These are phyloP conservation scores for Suillus discolor DNA, from an alignment of 768 basidiomycete species.

Conservation along the genomic window DNA sequence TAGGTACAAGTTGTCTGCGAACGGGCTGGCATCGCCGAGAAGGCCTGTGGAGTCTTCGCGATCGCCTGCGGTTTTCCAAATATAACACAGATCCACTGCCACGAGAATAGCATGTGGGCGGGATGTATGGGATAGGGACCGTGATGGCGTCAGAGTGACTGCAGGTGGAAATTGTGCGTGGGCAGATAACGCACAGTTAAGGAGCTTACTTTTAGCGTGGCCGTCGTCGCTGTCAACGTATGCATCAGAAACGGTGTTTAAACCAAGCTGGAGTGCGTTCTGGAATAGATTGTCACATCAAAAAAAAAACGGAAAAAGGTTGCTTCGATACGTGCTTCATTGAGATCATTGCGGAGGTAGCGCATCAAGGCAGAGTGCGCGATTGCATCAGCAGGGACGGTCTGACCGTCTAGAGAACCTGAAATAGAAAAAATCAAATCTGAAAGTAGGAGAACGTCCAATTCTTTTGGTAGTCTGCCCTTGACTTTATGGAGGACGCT, in stretches of 20 bases:
- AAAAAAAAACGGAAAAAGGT: slow-evolving; percentile 11
- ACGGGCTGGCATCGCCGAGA: slow-evolving; percentile 45
- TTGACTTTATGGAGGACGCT: slow-evolving; percentile 33
- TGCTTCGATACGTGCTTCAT: slow-evolving; percentile 38
- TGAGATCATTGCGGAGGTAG: slow-evolving; percentile 54
- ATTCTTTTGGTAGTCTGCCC: slow-evolving; percentile 34
- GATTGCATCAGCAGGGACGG: slow-evolving; percentile 43
- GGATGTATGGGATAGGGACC: slow-evolving; percentile 32
- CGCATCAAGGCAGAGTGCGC: slow-evolving; percentile 49
- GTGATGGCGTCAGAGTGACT: slow-evolving; percentile 46
- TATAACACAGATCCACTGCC: slow-evolving; percentile 43
- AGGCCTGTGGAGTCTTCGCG: slow-evolving; percentile 35
- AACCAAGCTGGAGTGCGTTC: slow-evolving; percentile 62
- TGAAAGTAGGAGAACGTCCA: slow-evolving; percentile 54
- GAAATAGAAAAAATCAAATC: slow-evolving; percentile 55
- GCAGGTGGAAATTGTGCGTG: slow-evolving; percentile 7
- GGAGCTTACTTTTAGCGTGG: slow-evolving; percentile 41
- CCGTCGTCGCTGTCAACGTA: slow-evolving; percentile 49
- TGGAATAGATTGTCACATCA: slow-evolving; percentile 29
- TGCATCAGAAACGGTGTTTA: slow-evolving; percentile 58
- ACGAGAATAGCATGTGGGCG: slow-evolving; percentile 33
- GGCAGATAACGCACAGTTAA: background rate
- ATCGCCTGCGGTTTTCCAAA: slow-evolving; percentile 34
- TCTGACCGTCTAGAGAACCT: slow-evolving; percentile 50
- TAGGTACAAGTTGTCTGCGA: slow-evolving; percentile 55